Conservation (phyloP, 495 filamentous ascomycete genomes). For the Neurospora discreta region DNA sequence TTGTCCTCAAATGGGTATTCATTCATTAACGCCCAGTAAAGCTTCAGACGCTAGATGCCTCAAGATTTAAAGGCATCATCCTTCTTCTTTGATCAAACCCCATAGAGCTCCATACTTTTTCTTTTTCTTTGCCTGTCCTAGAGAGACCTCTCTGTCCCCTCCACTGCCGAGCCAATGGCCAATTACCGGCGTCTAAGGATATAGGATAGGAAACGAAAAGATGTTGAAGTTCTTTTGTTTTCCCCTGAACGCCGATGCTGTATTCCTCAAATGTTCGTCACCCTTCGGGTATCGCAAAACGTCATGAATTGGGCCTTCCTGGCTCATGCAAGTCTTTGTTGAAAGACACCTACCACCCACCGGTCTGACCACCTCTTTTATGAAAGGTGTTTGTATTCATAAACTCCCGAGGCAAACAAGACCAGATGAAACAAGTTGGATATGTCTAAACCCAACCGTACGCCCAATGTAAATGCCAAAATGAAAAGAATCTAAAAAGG, state of each 20-base stretch:
- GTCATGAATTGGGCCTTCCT: slow-evolving; percentile 20
- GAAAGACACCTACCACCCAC: slow-evolving; percentile 26
- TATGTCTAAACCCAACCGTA: slow-evolving; percentile 29
- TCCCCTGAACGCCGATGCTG: slow-evolving; percentile 30
- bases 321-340: slow-evolving; percentile 32
- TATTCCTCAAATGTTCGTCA: slow-evolving; percentile 21
- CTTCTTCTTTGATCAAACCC: neutral
- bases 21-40: neutral
- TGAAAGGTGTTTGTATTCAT: slow-evolving; percentile 13
- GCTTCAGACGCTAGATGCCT: neutral
- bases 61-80: neutral
- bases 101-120: neutral
- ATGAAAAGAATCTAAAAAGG: slow-evolving; percentile 6
- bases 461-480: slow-evolving; percentile 18
- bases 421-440: slow-evolving; percentile 16
- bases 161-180: slow-evolving; percentile 23
- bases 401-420: slow-evolving; percentile 17
- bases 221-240: slow-evolving; percentile 37
- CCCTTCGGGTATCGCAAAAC: slow-evolving; percentile 26
- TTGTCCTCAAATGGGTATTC: neutral
- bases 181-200: slow-evolving; percentile 20
- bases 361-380: slow-evolving; percentile 10
- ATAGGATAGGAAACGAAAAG: slow-evolving; percentile 28
- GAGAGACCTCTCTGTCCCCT: slow-evolving; percentile 1
- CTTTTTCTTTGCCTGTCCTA: neutral